Percentiles rank a stretch among this genome's conserved stretches.
Evolutionary conservation across 768 basidiomycete species (phyloP).

Genomic region (Russula abietina): DNA sequence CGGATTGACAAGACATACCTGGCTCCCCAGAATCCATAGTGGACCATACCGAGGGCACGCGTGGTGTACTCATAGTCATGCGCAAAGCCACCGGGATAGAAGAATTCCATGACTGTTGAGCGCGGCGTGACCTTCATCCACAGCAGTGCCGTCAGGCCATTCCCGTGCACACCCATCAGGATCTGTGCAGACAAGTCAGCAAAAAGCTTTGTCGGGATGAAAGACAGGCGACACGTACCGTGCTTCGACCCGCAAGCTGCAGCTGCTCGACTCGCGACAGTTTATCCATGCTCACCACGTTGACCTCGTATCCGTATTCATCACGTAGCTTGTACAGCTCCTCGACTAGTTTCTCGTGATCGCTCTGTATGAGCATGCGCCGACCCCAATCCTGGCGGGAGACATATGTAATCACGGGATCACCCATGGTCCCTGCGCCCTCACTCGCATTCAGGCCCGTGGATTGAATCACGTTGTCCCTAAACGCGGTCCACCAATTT

Average conservation of each 20-base stretch:
- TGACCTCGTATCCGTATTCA: conserved; percentile 76
- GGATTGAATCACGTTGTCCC: conserved; percentile 67
- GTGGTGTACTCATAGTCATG: conserved; percentile 80
- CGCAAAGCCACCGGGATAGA: conserved; percentile 78
- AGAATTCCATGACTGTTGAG: conserved; percentile 90
- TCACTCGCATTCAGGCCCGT: conserved; percentile 51
- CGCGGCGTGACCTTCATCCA: conserved; percentile 88
- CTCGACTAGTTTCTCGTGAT: conserved; percentile 74
- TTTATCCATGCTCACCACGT: conserved; percentile 80
- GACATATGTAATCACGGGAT: conserved; percentile 87
- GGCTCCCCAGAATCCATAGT: conserved; percentile 81
- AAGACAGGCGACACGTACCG: conserved; percentile 44
- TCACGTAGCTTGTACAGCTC: conserved; percentile 68
- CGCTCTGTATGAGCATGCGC: conserved; percentile 66
- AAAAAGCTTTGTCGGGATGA: background rate
- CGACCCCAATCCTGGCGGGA: conserved; percentile 86
- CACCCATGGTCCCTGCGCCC: conserved; percentile 33
- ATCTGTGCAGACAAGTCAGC: conserved; percentile 46
- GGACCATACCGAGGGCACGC: conserved; percentile 74
- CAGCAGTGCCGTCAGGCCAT: conserved; percentile 78
- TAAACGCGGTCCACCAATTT: conserved; percentile 80
- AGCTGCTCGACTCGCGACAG: conserved; percentile 78
- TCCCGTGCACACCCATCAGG: conserved; percentile 92
- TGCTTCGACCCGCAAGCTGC: conserved; percentile 72
- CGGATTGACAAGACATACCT: conserved; percentile 37